phyloP scores from a whole-genome alignment of 176 grass and related monocot genomes.

The Typha latifolia region DNA sequence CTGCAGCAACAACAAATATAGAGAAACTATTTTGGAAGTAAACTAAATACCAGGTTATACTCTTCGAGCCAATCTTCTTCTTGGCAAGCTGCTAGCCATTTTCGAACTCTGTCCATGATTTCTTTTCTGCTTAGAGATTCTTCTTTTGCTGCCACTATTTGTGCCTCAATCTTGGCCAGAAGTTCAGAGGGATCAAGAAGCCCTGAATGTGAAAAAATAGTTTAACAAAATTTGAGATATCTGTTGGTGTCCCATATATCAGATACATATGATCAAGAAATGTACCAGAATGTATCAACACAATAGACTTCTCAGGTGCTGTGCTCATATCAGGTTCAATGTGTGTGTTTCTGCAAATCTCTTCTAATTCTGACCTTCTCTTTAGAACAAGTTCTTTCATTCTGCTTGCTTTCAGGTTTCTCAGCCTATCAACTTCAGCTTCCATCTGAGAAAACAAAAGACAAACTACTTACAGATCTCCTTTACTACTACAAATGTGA shows the following conservation, averaged over 20 bases:
- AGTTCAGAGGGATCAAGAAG: conserved; percentile 94
- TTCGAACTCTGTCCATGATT: conserved; percentile 70
- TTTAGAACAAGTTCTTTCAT: conserved; percentile 98
- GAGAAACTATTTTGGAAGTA: conserved; percentile 1
- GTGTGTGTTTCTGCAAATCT: conserved; percentile 70
- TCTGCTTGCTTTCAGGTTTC: conserved; percentile 65
- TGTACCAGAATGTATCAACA: conserved; percentile 89
- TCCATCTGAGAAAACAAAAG: conserved; percentile 43
- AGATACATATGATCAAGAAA: conserved; percentile 6
- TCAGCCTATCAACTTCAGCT: conserved; percentile 73
- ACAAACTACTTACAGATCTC: neutral
- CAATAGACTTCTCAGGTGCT: conserved; percentile 66
- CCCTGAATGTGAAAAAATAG: conserved; percentile 34
- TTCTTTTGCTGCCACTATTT: conserved; percentile 73
- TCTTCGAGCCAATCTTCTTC: conserved; percentile 98
- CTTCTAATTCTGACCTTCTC: conserved; percentile 85
- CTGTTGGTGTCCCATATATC: neutral
- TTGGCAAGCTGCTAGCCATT: conserved; percentile 75
- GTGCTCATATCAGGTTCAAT: conserved; percentile 78
- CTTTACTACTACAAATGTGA: neutral
- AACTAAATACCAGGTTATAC: conserved; percentile 62
- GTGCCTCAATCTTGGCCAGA: conserved; percentile 70
- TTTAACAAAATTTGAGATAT: conserved; percentile 19
- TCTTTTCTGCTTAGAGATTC: conserved; percentile 73
- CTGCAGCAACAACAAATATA: neutral